Base-by-base conservation (phyloP, 75 land plant species). In the Pinus tabuliformis region DNA sequence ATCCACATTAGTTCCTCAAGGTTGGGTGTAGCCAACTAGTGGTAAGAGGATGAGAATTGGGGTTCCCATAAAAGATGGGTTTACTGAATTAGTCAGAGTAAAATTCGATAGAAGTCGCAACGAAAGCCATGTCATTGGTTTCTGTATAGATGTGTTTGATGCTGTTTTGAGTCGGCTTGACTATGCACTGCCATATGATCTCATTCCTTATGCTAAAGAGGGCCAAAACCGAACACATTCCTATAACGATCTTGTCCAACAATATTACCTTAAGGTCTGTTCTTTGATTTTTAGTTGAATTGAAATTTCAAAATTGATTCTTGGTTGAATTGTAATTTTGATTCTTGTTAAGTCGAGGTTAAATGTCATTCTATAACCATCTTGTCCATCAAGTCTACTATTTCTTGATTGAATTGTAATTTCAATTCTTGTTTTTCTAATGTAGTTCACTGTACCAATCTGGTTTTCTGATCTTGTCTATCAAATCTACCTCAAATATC, bases 81-180 rank as follows among this genome's bases (percentile, higher is more conserved):
- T 73, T 59, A 52, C 21, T 8, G 83, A 83, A 21, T 83, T 83
- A 24, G 52, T 49, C 11, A 49, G 2, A 49, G 52, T 49, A 9
- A 9, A 49, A 49, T 49, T 49, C 52, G 11, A 8, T 17, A 28
- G 33, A 56, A 39, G 39, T 17, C 20, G 3, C 3, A 72, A 73
- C 58, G 20, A 70, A 26, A 62, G 75, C 0, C 59, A 7, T 15
- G 80, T 80, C 20, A 75, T 65, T 1, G 85, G 91, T 15, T 89
- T 78, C 74, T 82, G 80, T 70, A 91, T 91, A 36, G 92, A 89
- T 54, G 81, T 89, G 0, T 91, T 91, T 28, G 28, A 87, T 3
- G 84, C 82, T 15, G 90, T 82, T 1, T 63, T 89, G 63, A 57
- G 26, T 18, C 20, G 20, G 24, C 74, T 91, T 36, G 93, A 95